phyloP scores from a whole-genome alignment of 139 green algal genomes.

The Pleodorina starrii region DNA sequence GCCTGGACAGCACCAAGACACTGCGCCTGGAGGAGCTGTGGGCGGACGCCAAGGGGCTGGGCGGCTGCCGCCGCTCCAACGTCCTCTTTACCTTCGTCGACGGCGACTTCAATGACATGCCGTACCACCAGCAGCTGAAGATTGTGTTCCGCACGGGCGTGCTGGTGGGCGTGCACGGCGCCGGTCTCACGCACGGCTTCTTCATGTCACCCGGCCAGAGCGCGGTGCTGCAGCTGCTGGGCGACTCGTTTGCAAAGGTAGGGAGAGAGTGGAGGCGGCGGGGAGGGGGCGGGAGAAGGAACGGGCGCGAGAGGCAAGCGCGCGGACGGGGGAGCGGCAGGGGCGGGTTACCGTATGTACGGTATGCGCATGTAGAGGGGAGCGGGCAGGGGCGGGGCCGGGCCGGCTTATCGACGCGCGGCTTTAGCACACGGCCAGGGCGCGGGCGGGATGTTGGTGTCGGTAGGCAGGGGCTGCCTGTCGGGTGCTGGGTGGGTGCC shows the following conservation, averaged over 20 bases:
- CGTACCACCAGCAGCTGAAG: conserved; percentile 32
- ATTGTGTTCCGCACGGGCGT: conserved; percentile 35
- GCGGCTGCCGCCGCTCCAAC: conserved; percentile 19
- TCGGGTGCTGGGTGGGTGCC: no score
- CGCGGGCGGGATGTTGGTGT: no score
- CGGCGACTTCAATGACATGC: conserved; percentile 45
- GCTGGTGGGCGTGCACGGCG: conserved; percentile 41
- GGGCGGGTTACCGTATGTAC: no score
- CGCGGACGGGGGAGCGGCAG: no score
- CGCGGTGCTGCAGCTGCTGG: conserved; percentile 46
- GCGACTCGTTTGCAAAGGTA: conserved; percentile 30
- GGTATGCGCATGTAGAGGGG: no score
- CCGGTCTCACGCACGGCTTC: conserved; percentile 44
- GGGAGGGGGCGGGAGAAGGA: no score
- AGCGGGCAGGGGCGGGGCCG: no score
- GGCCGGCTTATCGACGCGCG: no score
- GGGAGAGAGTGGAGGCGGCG: no score
- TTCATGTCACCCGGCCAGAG: conserved; percentile 28
- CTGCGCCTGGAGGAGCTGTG: conserved; percentile 4
- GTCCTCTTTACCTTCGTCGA: conserved; percentile 42
- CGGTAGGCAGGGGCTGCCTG: no score
- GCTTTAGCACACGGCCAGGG: no score
- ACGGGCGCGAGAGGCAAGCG: no score
- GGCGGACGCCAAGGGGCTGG: not conserved
- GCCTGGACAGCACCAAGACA: not conserved